Evolutionary conservation across 495 filamentous ascomycete genomes (phyloP), one percentile per base, ranked within the genome.

Genomic region (Thozetella sp.): DNA sequence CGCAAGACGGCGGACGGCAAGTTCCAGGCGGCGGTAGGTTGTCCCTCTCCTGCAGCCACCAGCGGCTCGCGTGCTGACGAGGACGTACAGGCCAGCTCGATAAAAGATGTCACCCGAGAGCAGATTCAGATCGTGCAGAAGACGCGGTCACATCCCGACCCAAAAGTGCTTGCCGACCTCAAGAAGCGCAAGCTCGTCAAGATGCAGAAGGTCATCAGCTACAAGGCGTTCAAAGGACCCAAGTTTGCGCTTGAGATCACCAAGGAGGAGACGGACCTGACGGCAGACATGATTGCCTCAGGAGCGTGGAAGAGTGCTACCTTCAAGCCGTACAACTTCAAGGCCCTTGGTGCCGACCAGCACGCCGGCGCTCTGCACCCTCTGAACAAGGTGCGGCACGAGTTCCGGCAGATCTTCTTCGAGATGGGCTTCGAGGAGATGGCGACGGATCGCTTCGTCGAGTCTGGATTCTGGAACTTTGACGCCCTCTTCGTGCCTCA

Each of bases 311-410:
- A 97, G 79, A 90, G 87, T 27, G 90, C 88, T 11, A 83, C 87
- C 25, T 93, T 97, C 76, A 98, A 99, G 79, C 91, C 93, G 27
- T 97, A 97, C 80, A 99, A 97, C 79, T 98, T 97, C 83, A 93
- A 92, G 59, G 89, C 95, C 19, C 85, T 93, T 60, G 95, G 95
- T 58, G 89, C 91, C 6, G 79, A 84, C 37, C 88, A 93, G 55
- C 79, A 86, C 24, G 81, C 89, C n/a, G 94, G 94, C 51, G 91
- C 95, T 22, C 78, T 99, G 60, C 94, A 98, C 77, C 95, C 95
- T 1, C 80, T 98, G 64, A 97, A 91, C 75, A 97, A 97, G 77
- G 93, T 97, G 59, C 88, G 93, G 51, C 82, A 89, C 59, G 95
- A 97, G 75, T 96, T 98, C 83, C 84, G 95, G 50, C 90, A 92